Evolutionary conservation across 441 rosid genomes (phyloP), one percentile per base, ranked within the genome.

Genomic region (Mallotus repandus): DNA sequence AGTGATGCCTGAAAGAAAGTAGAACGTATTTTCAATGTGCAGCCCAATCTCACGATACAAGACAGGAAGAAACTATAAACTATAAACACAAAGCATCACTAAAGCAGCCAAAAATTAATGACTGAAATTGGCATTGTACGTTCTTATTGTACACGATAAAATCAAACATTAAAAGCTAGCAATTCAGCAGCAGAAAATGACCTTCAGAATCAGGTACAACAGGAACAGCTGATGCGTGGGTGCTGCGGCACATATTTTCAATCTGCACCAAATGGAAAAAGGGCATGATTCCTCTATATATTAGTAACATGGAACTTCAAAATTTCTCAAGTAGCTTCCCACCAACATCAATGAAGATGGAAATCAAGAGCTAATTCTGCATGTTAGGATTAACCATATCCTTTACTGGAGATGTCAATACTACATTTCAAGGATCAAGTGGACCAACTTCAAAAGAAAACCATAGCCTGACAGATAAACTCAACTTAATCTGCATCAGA

Each of bases 171-270:
- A 62, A 25, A 74, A 71, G 50, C 43, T 38, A 68, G 52, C 54
- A 54, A 38, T 70, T 70, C 22, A 21, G 21, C 9, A 64, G 21
- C 32, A n/a, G 21, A 53, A 61, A 7, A 79, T 12, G 4, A 95
- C 99, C 99, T 93, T 87, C 93, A 81, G 96, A 89, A 82, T 96
- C 98, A 80, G 97, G 78, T 79, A 90, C 80, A 68, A 93, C 87
- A 64, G 99, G 98, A 81, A 93, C 93, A 46, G 94, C 98, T 78
- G 92, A 88, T 57, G 96, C 84, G 77, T 77, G 86, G 71, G 87
- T 89, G 74, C 81, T 86, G 77, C 82, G 85, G 74, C 97, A 93
- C 99, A 96, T 91, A 72, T 82, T 81, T 85, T 90, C 99, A 72
- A 96, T 93, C 98, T 91, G 82, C 78, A 79, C 21, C 70, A 41